Percentiles rank a stretch among this genome's conserved stretches.
phyloP scores from a whole-genome alignment of 129 eudicot species.

The Pulicaria dysenterica region DNA sequence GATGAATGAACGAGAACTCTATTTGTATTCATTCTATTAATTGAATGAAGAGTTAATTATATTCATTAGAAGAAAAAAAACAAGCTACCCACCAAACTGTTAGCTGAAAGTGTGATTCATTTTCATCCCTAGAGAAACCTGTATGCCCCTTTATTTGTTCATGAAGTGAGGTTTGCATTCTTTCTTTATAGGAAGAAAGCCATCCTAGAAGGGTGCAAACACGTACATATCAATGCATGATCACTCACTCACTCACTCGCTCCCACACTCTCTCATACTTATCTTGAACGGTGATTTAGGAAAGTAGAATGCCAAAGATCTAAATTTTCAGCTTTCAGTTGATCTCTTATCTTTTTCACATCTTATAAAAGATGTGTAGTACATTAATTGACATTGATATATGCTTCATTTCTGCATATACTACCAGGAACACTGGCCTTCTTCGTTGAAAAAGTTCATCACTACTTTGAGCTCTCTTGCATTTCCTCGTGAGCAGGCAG shows the following conservation, averaged over 20 bases:
- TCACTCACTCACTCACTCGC: not conserved
- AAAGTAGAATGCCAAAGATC: not conserved
- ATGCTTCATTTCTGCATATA: conserved; percentile 9
- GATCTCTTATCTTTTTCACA: too few relatives aligned
- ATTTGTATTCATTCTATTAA: too few relatives aligned
- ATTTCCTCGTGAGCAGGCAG: conserved; percentile 70
- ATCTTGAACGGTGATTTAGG: not conserved
- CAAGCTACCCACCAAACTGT: too few relatives aligned
- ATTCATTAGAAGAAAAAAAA: too few relatives aligned
- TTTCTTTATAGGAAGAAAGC: not conserved
- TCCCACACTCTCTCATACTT: not conserved
- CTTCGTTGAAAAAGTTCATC: conserved; percentile 70
- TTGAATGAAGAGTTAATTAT: too few relatives aligned
- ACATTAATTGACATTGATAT: not conserved
- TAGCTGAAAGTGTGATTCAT: too few relatives aligned
- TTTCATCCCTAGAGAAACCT: too few relatives aligned
- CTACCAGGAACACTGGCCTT: conserved; percentile 73
- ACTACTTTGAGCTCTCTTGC: conserved; percentile 51
- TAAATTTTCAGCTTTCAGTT: too few relatives aligned
- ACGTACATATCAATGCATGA: not conserved
- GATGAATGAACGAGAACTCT: too few relatives aligned
- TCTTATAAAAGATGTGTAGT: too few relatives aligned
- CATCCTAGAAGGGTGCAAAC: not conserved
- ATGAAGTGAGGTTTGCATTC: not conserved
- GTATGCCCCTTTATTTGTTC: not conserved